Base-by-base conservation (phyloP, 306 rosid genomes). In the Castanopsis chinensis region DNA sequence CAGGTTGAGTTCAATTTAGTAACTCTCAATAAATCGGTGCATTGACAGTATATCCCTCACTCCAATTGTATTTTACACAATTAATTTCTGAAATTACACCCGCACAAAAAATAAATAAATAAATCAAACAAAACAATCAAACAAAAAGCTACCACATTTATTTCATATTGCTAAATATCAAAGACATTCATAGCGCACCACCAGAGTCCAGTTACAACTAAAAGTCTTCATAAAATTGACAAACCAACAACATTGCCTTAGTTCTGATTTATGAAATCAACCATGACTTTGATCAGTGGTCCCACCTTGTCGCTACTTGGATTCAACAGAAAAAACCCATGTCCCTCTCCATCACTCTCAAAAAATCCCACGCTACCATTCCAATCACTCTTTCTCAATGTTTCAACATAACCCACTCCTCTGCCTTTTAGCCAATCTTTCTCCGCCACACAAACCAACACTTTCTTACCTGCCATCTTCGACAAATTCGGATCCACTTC, bases 371-470 rank as follows among this genome's bases (percentile, higher is more conserved):
- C 78, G 13, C 4, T 56, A 11, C 85, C 85, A 1, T 17, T 30
- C 85, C 85, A 77, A 10, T 8, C 72, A 41, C 75, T 65, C 57
- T 43, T 57, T 11, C 25, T 23, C 72, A 82, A 45, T 4, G 75
- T 59, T 73, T 72, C 75, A 3, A 6, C 43, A 41, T 77, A 77
- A 54, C 1, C 73, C 75, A 68, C 6, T 0, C 72, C 85, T 43
- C 79, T 73, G 21, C 67, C 82, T 35, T 25, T 77, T 6, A 72
- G 57, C 79, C 41, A 9, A 65, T 82, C 85, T 0, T 67, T 77
- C 75, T 72, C 85, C 0, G 82, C 85, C 75, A 82, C 57, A 12
- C 75, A 82, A 30, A 77, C 78, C 75, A 82, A n/a, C 55, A 72
- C 71, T 55, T 63, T 82, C 27, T 14, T 53, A 28, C 82, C 55